Percentiles rank a stretch among this genome's conserved stretches.
phyloP scores from a whole-genome alignment of 2,329 filamentous ascomycete species.

The Ophiostoma angusticollis region DNA sequence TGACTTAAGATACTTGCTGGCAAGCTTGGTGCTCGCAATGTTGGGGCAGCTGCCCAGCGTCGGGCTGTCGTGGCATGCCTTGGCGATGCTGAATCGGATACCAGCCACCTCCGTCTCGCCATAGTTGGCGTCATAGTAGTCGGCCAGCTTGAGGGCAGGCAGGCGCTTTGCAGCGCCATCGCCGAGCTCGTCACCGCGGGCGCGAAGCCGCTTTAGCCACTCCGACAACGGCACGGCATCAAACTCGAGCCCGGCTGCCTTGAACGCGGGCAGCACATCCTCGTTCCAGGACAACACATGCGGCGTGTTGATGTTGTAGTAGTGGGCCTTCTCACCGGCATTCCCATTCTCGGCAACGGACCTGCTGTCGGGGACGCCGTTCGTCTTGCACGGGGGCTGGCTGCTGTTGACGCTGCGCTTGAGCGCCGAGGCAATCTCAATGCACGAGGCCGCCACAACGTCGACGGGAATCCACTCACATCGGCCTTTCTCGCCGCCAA shows the following conservation, averaged over 20 bases:
- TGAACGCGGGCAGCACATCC: slow-evolving; percentile 36
- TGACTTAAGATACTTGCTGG: slow-evolving; percentile 8
- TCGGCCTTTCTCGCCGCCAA: slow-evolving; percentile 25
- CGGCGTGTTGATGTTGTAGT: slow-evolving; percentile 36
- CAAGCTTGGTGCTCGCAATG: slow-evolving; percentile 6
- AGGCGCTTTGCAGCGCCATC: slow-evolving; percentile 5
- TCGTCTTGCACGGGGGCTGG: not conserved
- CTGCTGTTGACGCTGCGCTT: not conserved
- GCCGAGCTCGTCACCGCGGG: slow-evolving; percentile 5
- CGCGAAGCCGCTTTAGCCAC: slow-evolving; percentile 12
- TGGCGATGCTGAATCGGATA: slow-evolving; percentile 8
- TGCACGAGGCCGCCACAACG: slow-evolving; percentile 26
- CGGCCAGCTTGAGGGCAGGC: slow-evolving; percentile 12
- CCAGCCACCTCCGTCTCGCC: not conserved
- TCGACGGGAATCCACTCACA: slow-evolving; percentile 35
- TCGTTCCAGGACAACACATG: slow-evolving; percentile 35
- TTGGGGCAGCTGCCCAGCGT: slow-evolving; percentile 7
- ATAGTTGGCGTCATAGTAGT: slow-evolving; percentile 9
- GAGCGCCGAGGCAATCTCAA: slow-evolving; percentile 21
- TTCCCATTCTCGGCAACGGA: not conserved
- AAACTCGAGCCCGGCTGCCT: slow-evolving; percentile 29
- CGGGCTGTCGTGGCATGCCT: slow-evolving; percentile 8
- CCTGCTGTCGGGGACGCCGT: slow-evolving; percentile 11
- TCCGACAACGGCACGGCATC: slow-evolving; percentile 33
- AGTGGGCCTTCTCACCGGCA: slow-evolving; percentile 20